Percentiles rank a stretch among this genome's conserved stretches.
These are phyloP conservation scores for Starmerella bombi DNA, from an alignment of 805 yeast genomes.

Conservation along the genomic window DNA sequence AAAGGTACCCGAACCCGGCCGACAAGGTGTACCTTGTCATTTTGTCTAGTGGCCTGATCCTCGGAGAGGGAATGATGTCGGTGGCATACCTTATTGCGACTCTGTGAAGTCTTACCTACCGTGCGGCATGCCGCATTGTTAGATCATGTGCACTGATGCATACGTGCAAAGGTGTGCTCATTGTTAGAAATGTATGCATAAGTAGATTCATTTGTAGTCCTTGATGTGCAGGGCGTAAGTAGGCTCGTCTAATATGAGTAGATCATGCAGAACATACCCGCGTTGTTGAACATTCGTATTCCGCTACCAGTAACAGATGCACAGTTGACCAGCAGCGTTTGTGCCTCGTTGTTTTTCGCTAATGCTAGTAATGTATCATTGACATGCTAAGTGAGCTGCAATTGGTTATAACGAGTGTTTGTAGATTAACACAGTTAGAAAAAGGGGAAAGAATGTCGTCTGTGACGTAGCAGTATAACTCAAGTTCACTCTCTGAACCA, in stretches of 20 bases:
- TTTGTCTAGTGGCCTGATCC: constrained; percentile 77
- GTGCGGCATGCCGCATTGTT: background rate
- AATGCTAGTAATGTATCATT: constrained; percentile 57
- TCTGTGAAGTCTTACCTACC: background rate
- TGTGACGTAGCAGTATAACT: constrained; percentile 33
- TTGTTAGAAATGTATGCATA: background rate
- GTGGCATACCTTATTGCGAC: constrained; percentile 66
- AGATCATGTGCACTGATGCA: too few relatives aligned
- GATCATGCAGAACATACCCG: too few relatives aligned
- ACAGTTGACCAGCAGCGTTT: constrained; percentile 63
- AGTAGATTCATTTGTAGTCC: too few relatives aligned
- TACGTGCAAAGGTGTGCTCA: too few relatives aligned
- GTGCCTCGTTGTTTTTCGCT: constrained; percentile 63
- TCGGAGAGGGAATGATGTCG: constrained; percentile 89
- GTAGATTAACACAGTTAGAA: constrained; percentile 56
- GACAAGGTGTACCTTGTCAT: constrained; percentile 67
- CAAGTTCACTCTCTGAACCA: constrained; percentile 67
- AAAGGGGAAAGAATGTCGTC: constrained; percentile 17
- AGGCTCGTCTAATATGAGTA: too few relatives aligned
- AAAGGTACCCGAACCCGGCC: constrained; percentile 24
- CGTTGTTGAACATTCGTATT: too few relatives aligned
- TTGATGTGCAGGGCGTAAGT: too few relatives aligned
- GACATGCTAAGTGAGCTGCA: constrained; percentile 54
- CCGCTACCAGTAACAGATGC: constrained; percentile 49
- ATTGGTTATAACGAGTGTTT: constrained; percentile 72